A percentile compares a stretch with the other conserved stretches of the same genome.
Evolutionary conservation across 2,329 filamentous ascomycete species (phyloP).

Genomic region (Trematosphaeria pertusa): DNA sequence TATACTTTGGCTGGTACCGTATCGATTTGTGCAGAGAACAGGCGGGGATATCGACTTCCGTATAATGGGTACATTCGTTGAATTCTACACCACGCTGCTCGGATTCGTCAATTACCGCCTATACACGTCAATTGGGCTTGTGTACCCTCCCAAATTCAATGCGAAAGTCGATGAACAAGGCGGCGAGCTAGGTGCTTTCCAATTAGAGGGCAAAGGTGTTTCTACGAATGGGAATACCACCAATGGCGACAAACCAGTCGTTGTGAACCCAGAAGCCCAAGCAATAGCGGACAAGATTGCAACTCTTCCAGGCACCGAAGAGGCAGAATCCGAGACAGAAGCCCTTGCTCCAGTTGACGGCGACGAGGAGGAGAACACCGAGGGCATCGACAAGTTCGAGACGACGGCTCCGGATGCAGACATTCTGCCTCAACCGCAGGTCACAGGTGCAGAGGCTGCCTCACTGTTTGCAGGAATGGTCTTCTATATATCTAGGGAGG

Average conservation of each 20-base stretch:
- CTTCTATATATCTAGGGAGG: constrained; percentile 92
- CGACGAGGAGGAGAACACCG: constrained; percentile 45
- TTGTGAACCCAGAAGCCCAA: constrained; percentile 53
- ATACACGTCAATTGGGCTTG: constrained; percentile 88
- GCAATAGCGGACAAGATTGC: constrained; percentile 57
- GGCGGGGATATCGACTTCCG: constrained; percentile 96
- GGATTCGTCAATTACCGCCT: constrained; percentile 96
- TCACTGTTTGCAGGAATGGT: constrained; percentile 88
- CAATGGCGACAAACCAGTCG: constrained; percentile 33
- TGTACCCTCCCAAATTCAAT: constrained; percentile 96
- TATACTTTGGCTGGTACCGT: constrained; percentile 95
- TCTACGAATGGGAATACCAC: constrained; percentile 35
- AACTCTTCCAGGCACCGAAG: constrained; percentile 41
- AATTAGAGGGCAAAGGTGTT: constrained; percentile 76
- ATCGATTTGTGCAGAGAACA: constrained; percentile 95
- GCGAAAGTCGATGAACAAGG: constrained; percentile 84
- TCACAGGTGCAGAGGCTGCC: constrained; percentile 69
- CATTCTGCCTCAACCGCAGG: constrained; percentile 78
- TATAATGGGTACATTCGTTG: constrained; percentile 99
- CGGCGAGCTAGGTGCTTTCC: constrained; percentile 89
- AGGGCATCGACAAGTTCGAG: constrained; percentile 87
- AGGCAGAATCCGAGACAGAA: constrained; percentile 46
- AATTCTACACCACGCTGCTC: constrained; percentile 96
- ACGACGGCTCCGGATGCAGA: constrained; percentile 84
- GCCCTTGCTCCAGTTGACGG: constrained; percentile 25